Evolutionary conservation across 1,284 basidiomycete genomes (phyloP), one percentile per base, ranked within the genome.

Genomic region (Tilletia walkeri): DNA sequence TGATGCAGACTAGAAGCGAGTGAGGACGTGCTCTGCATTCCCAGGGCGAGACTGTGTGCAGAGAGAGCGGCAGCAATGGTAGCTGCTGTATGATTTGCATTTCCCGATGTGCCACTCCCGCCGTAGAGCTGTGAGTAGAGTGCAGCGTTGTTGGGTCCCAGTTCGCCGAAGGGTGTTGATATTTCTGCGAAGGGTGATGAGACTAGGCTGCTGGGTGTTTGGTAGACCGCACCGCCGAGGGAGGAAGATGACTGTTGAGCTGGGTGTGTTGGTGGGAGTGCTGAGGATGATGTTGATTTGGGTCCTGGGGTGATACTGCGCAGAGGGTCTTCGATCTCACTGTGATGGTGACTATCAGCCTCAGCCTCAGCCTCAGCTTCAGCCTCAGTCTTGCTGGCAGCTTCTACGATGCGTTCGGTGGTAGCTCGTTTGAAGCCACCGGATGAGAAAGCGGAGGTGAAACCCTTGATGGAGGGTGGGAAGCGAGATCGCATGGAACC

Each of bases 401-500:
- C 78, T 54, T 81, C 79, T 54, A 74, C 74, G 68, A 81, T 81
- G 36, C 78, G 70, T 48, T 81, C 79, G 53, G 70, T 80, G 67
- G 79, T 38, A 12, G 59, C 73, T 45, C 78, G 72, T 72, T 81
- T 81, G 65, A 54, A 66, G 39, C 76, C 77, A 36, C 78, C 77
- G 36, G 34, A 38, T 39, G 30, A 36, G 48, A 81, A 80, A 36
- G 79, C 79, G 30, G 74, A 75, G 77, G 80, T 81, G 70, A 81
- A 81, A 1, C 79, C 77, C 68, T 80, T 80, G 70, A 80, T 79
- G 73, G 75, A 78, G 20, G 79, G 79, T 45, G 79, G 78, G 56
- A 81, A 76, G 12, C 80, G 73, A 1, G 80, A 81, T 38, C 80
- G 77, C 78, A 81, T 80, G 53, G 77, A 79, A 41, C 75, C 75